Base-by-base conservation (phyloP, 345 rosid genomes). In the Fremontodendron californicum region DNA sequence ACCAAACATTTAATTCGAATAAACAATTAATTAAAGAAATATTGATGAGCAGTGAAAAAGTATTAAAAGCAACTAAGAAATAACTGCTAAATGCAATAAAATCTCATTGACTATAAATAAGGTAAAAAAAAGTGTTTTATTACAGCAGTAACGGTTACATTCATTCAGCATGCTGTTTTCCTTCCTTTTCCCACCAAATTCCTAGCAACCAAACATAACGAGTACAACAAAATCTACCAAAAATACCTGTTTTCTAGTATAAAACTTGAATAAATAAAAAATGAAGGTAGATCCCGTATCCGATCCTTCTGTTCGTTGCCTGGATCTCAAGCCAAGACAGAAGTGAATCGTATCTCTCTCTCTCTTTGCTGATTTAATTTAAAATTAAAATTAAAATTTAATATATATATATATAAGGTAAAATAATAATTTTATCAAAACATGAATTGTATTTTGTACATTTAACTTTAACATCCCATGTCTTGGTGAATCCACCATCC, bases 311-410 rank as follows among this genome's bases (percentile, higher is more conserved):
- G 94, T 85, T 76, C 92, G 87, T 88, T 94, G 97, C 97, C 89
- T 91, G 91, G 96, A 94, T 92, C 91, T 87, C 93, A 93, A 94
- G 96, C 96, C 98, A 91, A 92, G 91, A 76, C 93, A 88, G 84
- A 80, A 77, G 80, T 37, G 72, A 86, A 71, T 71, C 81, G 90
- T 89, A 88, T 87, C 89, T 85, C 84, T 83, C 43, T 35, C 69
- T 54, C 18, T 52, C 37, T 75, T n/a, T n/a, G n/a, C n/a, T n/a
- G n/a, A n/a, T n/a, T n/a, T n/a, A n/a, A n/a, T n/a, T n/a, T n/a
- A n/a, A n/a, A n/a, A n/a, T n/a, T n/a, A n/a, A n/a, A n/a, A n/a
- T n/a, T n/a, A n/a, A n/a, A n/a, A n/a, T n/a, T n/a, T n/a, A n/a
- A n/a, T n/a, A n/a, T n/a, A n/a, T 43, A 64, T 15, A 29, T 49